These are phyloP conservation scores for Xylona heveae DNA, from an alignment of 495 filamentous ascomycete species.

Conservation along the genomic window DNA sequence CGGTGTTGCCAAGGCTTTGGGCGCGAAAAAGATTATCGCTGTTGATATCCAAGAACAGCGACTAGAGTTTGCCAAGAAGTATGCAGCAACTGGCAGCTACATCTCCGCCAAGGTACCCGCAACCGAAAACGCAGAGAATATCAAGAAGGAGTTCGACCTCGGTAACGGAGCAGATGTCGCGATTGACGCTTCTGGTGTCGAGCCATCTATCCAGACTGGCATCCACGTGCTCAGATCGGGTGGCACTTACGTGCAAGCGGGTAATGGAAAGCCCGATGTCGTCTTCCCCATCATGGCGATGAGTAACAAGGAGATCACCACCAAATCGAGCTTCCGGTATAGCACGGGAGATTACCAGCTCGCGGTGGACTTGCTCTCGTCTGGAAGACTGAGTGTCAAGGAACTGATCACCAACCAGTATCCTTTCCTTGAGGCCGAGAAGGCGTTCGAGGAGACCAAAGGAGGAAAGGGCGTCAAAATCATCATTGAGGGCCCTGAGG, in stretches of 20 bases:
- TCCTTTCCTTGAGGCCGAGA: conserved; percentile 47
- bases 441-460: conserved; percentile 61
- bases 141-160: conserved; percentile 29
- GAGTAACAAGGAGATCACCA: conserved; percentile 60
- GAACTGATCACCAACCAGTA: conserved; percentile 47
- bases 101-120: conserved; percentile 29
- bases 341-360: conserved; percentile 60
- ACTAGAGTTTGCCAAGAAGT: conserved; percentile 45
- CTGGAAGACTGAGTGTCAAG: conserved; percentile 45
- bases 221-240: conserved; percentile 49
- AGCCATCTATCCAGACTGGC: conserved; percentile 50
- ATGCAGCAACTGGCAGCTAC: conserved; percentile 41
- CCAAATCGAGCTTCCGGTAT: conserved; percentile 70
- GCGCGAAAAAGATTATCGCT: conserved; percentile 43
- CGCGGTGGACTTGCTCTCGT: conserved; percentile 45
- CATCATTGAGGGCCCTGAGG: conserved; percentile 38
- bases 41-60: conserved; percentile 61
- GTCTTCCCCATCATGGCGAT: conserved; percentile 64
- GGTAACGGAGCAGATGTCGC: conserved; percentile 48
- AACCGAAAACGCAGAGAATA: conserved; percentile 37
- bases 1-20: conserved; percentile 24
- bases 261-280: conserved; percentile 60
- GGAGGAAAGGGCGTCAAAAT: conserved; percentile 68
- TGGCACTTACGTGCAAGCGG: conserved; percentile 70
- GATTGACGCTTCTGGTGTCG: conserved; percentile 71